Evolutionary conservation across 352 stramenopile species (phyloP).

Genomic region (Phytophthora pseudosyringae): DNA sequence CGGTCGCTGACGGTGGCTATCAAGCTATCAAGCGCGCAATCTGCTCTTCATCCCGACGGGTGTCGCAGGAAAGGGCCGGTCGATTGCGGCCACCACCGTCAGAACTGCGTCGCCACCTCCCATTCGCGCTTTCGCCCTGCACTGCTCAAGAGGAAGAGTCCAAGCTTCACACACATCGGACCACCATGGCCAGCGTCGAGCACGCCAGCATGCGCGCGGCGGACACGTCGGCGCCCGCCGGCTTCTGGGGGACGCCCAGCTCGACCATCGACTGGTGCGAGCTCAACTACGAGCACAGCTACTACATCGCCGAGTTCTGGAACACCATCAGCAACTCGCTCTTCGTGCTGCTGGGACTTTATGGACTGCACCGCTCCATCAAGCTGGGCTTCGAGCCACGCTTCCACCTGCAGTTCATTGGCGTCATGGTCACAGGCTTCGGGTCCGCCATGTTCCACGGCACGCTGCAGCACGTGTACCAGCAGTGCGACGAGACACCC

Average conservation of each 20-base stretch:
- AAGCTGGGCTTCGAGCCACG: slow-evolving; percentile 72
- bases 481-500: slow-evolving; percentile 84
- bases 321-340: slow-evolving; percentile 85
- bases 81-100: slow-evolving; percentile 19
- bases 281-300: slow-evolving; percentile 76
- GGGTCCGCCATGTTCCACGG: slow-evolving; percentile 87
- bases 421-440: slow-evolving; percentile 79
- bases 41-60: background rate
- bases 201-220: slow-evolving; percentile 21
- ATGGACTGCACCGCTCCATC: slow-evolving; percentile 62
- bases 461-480: slow-evolving; percentile 79
- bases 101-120: slow-evolving; percentile 15
- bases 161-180: background rate
- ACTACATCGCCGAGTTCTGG: slow-evolving; percentile 88
- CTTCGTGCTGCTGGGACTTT: slow-evolving; percentile 76
- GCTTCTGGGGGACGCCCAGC: slow-evolving; percentile 74
- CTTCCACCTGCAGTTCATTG: slow-evolving; percentile 77
- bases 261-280: slow-evolving; percentile 90
- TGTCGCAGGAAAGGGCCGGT: slow-evolving; percentile 11
- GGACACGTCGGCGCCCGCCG: slow-evolving; percentile 18
- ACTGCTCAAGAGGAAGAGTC: slow-evolving; percentile 2
- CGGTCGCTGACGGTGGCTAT: too few relatives aligned
- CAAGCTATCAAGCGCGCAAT: slow-evolving; percentile 7
- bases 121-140: slow-evolving; percentile 22
- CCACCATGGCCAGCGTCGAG: slow-evolving; percentile 18